Conservation (phyloP, 192 early-diverging fungal species). For the Coemansia sp. region DNA sequence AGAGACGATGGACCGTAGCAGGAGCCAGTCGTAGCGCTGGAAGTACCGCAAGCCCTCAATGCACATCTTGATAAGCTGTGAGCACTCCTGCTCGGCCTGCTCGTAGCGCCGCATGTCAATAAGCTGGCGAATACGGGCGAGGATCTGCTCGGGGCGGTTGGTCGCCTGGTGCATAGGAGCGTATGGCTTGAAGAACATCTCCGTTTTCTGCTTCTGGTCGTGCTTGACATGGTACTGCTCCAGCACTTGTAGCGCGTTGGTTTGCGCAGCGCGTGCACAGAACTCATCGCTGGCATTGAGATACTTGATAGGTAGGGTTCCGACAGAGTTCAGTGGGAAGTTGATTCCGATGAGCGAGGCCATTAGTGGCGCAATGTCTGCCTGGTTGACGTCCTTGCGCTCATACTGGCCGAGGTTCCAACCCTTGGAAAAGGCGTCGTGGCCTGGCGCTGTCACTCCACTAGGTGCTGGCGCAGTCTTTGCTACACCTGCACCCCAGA, state of each 20-base stretch:
- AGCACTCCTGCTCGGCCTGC: conserved; percentile 71
- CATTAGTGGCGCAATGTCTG: conserved; percentile 97
- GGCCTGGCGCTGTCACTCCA: conserved; percentile 61
- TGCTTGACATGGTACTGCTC: conserved; percentile 88
- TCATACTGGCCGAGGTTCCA: conserved; percentile 70
- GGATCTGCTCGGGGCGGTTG: conserved; percentile 57
- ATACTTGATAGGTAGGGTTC: conserved; percentile 81
- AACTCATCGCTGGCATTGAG: conserved; percentile 71
- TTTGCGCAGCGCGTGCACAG: conserved; percentile 75
- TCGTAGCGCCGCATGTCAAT: conserved; percentile 66
- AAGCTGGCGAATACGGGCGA: conserved; percentile 61
- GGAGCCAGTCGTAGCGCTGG: conserved; percentile 97
- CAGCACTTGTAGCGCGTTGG: conserved; percentile 84
- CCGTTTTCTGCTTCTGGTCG: conserved; percentile 74
- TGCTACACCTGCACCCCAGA: conserved; percentile 92
- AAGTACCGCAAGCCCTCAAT: conserved; percentile 90
- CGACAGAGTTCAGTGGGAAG: conserved; percentile 94
- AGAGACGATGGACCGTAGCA: conserved; percentile 81
- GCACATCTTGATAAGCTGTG: conserved; percentile 63
- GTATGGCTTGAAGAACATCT: conserved; percentile 82
- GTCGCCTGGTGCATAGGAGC: conserved; percentile 60
- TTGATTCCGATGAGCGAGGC: conserved; percentile 83
- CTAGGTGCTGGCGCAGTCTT: conserved; percentile 38
- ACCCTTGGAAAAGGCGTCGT: conserved; percentile 71
- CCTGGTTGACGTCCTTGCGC: conserved; percentile 88